Evolutionary conservation across 192 early-diverging fungal genomes (phyloP), one percentile per base, ranked within the genome.

Genomic region (Linderina pennispora): DNA sequence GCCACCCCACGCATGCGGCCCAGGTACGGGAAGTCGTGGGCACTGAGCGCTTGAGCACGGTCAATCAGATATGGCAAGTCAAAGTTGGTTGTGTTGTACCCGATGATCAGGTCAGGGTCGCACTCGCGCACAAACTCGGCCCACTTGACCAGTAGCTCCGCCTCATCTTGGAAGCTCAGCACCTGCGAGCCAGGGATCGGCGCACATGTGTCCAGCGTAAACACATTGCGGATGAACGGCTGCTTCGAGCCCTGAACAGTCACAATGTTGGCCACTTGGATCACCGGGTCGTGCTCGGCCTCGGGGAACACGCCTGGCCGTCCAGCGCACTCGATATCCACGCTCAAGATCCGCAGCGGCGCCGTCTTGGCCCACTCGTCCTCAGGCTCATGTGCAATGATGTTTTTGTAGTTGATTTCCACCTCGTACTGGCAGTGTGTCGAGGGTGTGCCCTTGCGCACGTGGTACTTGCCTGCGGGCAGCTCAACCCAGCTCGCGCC

Each of bases 251-350:
- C 90, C 78, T 97, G 96, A 1, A 91, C 53, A 3, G 90, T 92
- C 6, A 99, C 86, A 36, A 94, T 83, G 50, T 84, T 91, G 11
- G 96, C 96, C 45, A 99, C 97, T 66, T 99, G 96, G 46, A 99
- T 99, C 28, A 99, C 88, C 0, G 94, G 90, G 52, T 99, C 96
- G 3, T 80, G 50, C 43, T 87, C 58, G 20, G 96, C 75, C 40
- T 99, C 96, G 4, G 96, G 96, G 40, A 99, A 99, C 18, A 93
- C 70, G 38, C 96, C 96, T 50, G 92, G 88, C 11, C 96, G 76
- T 19, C 96, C 96, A 20, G 91, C 88, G 43, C 96, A 99, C 69
- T 99, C 96, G 46, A 99, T 99, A 85, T 99, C 96, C 51, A 99
- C 93, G 50, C 90, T 92, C 34, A 99, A 56, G 45, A 99, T 87